phyloP scores from a whole-genome alignment of 75 land plant species.

The Selaginella tamariscina region DNA sequence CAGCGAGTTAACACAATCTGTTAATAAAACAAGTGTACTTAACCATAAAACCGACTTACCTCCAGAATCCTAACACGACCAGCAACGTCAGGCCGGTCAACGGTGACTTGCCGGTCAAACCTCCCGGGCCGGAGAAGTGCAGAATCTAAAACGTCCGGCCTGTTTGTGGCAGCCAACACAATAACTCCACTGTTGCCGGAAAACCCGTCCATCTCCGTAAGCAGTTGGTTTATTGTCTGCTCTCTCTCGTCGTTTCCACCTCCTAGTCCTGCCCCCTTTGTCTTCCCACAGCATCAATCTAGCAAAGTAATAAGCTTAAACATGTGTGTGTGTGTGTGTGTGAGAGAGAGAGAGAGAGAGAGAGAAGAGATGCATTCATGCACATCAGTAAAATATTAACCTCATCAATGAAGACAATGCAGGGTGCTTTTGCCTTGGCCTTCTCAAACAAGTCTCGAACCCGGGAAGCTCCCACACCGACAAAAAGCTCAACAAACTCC shows the following conservation, averaged over 20 bases:
- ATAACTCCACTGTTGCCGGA: slow-evolving; percentile 95
- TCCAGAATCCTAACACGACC: slow-evolving; percentile 93
- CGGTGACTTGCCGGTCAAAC: slow-evolving; percentile 95
- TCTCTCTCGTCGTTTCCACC: slow-evolving; percentile 99
- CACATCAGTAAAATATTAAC: slow-evolving; percentile 99
- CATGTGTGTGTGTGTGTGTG: no score
- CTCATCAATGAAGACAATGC: slow-evolving; percentile 98
- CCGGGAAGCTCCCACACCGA: slow-evolving; percentile 96
- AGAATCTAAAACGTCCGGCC: slow-evolving; percentile 93
- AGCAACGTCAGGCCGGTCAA: slow-evolving; percentile 97
- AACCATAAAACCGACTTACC: slow-evolving; percentile 28
- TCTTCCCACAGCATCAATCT: no score
- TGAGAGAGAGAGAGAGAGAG: no score
- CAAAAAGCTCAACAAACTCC: slow-evolving; percentile 95
- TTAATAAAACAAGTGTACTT: neutral
- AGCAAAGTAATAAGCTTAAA: no score
- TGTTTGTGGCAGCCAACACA: slow-evolving; percentile 89
- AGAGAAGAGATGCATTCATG: no score
- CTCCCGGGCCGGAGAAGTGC: slow-evolving; percentile 93
- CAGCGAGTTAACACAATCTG: neutral
- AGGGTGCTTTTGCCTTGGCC: slow-evolving; percentile 96
- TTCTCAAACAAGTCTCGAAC: slow-evolving; percentile 97
- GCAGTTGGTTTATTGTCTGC: slow-evolving; percentile 95
- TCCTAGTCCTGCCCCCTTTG: slow-evolving; percentile 96
- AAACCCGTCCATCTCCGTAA: slow-evolving; percentile 99